These are phyloP conservation scores for Cicer yamashitae DNA, from an alignment of 306 rosid species.

Conservation along the genomic window DNA sequence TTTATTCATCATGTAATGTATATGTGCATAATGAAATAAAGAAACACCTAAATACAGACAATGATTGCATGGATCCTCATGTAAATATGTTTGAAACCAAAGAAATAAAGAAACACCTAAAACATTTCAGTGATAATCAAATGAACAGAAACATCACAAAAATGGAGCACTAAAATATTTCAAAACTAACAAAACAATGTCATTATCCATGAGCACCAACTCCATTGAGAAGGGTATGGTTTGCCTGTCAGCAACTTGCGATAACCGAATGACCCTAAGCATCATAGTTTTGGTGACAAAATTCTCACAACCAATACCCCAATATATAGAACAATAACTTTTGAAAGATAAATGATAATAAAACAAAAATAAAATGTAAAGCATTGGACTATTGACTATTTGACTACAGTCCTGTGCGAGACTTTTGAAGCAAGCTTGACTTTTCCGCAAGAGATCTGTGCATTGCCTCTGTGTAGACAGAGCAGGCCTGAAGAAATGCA, in stretches of 20 bases:
- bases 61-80: neutral
- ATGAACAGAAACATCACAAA: neutral
- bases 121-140: neutral
- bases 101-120: neutral
- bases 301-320: too few species aligned
- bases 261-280: too few species aligned
- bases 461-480: neutral
- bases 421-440: neutral
- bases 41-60: neutral
- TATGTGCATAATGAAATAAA: neutral
- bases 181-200: neutral
- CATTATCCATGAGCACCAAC: neutral
- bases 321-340: too few species aligned
- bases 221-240: neutral
- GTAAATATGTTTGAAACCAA: neutral
- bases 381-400: neutral
- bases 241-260: too few species aligned
- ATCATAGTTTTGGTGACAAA: too few species aligned
- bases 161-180: neutral
- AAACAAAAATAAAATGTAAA: neutral
- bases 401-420: neutral
- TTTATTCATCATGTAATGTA: neutral
- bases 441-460: neutral
- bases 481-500: constrained; percentile 1
- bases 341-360: neutral